These are phyloP conservation scores for Leptodontidium sp. DNA, from an alignment of 2,329 filamentous ascomycete genomes.

Conservation along the genomic window DNA sequence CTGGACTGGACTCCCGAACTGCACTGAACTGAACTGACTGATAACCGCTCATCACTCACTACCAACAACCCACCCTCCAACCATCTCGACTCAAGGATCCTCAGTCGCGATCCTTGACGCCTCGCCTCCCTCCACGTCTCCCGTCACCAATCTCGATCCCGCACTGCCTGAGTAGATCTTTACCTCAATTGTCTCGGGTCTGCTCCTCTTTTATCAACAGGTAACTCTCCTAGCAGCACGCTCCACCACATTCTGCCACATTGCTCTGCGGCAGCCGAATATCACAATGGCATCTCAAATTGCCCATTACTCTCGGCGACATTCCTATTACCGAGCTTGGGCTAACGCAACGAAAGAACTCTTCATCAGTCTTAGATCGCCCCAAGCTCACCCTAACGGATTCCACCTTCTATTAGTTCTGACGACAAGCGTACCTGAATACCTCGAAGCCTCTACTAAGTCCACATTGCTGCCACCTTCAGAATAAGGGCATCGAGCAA, in stretches of 20 bases:
- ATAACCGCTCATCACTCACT: neutral
- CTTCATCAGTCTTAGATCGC: neutral
- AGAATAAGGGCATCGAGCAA: neutral
- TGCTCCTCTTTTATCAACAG: conserved; percentile 14
- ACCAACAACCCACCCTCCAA: neutral
- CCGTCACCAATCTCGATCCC: conserved; percentile 25
- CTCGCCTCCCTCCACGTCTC: conserved; percentile 14
- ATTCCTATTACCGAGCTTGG: conserved; percentile 8
- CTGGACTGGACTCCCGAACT: neutral
- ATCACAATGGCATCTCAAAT: conserved; percentile 12
- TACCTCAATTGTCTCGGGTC: conserved; percentile 15
- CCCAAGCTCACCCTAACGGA: neutral
- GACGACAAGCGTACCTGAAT: neutral
- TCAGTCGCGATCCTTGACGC: conserved; percentile 10
- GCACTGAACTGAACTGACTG: neutral
- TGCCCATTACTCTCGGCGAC: neutral
- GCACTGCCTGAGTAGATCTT: conserved; percentile 17
- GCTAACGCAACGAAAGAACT: conserved; percentile 12
- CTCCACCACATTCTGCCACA: conserved; percentile 3
- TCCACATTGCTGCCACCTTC: neutral
- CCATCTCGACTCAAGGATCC: conserved; percentile 16
- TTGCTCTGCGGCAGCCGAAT: conserved; percentile 8
- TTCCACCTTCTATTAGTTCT: neutral
- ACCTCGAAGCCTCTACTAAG: neutral
- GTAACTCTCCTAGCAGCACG: conserved; percentile 24